A percentile compares a stretch with the other conserved stretches of the same genome.
These are phyloP conservation scores for Yarrowia hollandica DNA, from an alignment of 805 yeast genomes.

Conservation along the genomic window DNA sequence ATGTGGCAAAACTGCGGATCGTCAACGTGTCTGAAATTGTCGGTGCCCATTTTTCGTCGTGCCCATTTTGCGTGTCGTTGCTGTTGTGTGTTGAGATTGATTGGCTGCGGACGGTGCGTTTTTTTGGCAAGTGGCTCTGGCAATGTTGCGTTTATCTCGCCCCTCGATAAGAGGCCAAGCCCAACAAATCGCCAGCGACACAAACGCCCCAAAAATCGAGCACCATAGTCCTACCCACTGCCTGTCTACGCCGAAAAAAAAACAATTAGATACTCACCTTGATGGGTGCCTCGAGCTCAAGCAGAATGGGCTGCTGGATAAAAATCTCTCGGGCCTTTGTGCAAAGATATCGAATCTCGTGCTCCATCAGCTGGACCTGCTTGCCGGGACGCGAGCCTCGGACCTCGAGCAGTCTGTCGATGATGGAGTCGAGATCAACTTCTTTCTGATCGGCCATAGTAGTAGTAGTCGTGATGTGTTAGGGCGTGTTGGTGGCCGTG, in stretches of 20 bases:
- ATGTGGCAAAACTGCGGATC: constrained; percentile 5
- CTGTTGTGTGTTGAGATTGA: neutral
- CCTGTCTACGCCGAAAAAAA: no score
- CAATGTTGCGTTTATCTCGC: constrained; percentile 19
- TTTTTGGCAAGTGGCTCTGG: constrained; percentile 7
- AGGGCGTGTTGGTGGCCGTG: constrained; percentile 27
- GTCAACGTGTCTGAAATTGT: neutral
- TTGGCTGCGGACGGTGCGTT: no score
- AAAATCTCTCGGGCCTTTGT: constrained; percentile 97
- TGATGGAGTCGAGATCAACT: constrained; percentile 94
- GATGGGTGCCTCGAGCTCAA: constrained; percentile 96
- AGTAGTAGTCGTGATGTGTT: constrained; percentile 12
- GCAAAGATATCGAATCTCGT: constrained; percentile 91
- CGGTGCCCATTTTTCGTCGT: neutral
- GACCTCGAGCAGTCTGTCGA: constrained; percentile 93
- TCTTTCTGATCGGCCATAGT: constrained; percentile 50
- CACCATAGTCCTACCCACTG: no score
- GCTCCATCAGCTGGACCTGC: constrained; percentile 90
- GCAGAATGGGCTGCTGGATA: constrained; percentile 92
- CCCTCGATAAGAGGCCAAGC: constrained; percentile 8
- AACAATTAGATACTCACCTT: constrained; percentile 44
- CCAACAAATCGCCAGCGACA: neutral
- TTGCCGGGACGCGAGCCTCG: constrained; percentile 98
- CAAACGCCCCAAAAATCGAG: neutral
- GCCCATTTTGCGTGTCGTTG: neutral